A percentile compares a stretch with the other conserved stretches of the same genome.
phyloP scores from a whole-genome alignment of 129 eudicot genomes.

The Lactuca sativa region DNA sequence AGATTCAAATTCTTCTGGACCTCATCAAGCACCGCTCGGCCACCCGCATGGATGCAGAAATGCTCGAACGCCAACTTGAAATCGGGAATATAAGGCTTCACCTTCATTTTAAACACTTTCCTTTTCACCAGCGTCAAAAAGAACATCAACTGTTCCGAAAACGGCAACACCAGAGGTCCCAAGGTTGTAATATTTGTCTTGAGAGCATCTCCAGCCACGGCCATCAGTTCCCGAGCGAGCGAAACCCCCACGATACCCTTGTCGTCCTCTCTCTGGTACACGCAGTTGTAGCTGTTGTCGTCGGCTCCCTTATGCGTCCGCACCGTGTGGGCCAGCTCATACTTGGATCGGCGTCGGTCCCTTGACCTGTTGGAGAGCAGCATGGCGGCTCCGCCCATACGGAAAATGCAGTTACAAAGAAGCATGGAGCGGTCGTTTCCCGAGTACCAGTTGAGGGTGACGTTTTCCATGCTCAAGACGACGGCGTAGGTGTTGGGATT shows the following conservation, averaged over 20 bases:
- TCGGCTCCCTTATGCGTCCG: conserved; percentile 90
- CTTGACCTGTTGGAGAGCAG: conserved; percentile 60
- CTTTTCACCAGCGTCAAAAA: conserved; percentile 54
- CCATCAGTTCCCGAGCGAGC: conserved; percentile 85
- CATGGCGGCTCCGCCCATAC: conserved; percentile 95
- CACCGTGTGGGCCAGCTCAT: conserved; percentile 77
- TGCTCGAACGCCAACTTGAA: conserved; percentile 88
- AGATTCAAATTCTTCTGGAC: conserved; percentile 68
- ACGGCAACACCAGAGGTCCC: conserved; percentile 82
- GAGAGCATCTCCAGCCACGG: conserved; percentile 85
- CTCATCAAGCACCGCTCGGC: conserved; percentile 78
- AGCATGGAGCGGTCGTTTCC: conserved; percentile 93
- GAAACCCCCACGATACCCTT: conserved; percentile 74
- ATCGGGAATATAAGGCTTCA: conserved; percentile 87
- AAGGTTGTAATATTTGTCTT: conserved; percentile 82
- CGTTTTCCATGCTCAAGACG: conserved; percentile 81
- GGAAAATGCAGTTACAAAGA: conserved; percentile 82
- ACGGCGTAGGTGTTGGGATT: conserved; percentile 73
- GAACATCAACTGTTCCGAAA: conserved; percentile 77
- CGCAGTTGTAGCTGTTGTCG: conserved; percentile 71
- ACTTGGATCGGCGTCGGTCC: conserved; percentile 62
- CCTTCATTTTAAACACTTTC: conserved; percentile 58
- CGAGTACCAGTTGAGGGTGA: conserved; percentile 82
- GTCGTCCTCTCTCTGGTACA: conserved; percentile 79
- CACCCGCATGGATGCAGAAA: conserved; percentile 91